Percentiles rank a stretch among this genome's conserved stretches.
These are phyloP conservation scores for Neonectria neomacrospora DNA, from an alignment of 2,329 filamentous ascomycete genomes.

Conservation along the genomic window DNA sequence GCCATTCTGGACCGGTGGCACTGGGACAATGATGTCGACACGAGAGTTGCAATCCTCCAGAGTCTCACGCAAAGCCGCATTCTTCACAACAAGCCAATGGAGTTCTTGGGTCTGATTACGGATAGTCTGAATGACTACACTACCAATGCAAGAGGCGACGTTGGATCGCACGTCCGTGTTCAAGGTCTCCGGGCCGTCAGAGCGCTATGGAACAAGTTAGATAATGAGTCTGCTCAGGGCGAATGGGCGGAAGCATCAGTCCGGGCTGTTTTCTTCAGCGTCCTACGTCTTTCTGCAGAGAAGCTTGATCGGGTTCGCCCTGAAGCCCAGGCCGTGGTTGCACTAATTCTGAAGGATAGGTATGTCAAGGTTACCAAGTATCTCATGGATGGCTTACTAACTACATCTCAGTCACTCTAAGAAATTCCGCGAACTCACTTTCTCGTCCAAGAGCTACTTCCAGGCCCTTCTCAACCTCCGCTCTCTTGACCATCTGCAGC, in stretches of 20 bases:
- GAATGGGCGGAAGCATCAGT: slow-evolving; percentile 48
- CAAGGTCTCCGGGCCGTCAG: slow-evolving; percentile 82
- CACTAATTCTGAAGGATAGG: slow-evolving; percentile 57
- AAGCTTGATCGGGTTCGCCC: slow-evolving; percentile 89
- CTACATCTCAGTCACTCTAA: slow-evolving; percentile 46
- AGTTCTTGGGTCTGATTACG: slow-evolving; percentile 59
- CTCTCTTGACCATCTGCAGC: slow-evolving; percentile 49
- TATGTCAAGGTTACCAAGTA: slow-evolving; percentile 46
- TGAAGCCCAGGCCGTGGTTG: slow-evolving; percentile 68
- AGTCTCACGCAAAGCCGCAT: slow-evolving; percentile 62
- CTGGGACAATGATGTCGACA: slow-evolving; percentile 61
- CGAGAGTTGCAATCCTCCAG: slow-evolving; percentile 65
- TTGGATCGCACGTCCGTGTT: slow-evolving; percentile 86
- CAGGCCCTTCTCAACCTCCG: slow-evolving; percentile 62
- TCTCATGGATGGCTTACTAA: slow-evolving; percentile 34
- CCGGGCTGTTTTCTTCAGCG: slow-evolving; percentile 57
- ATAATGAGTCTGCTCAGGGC: slow-evolving; percentile 9
- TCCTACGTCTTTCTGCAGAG: slow-evolving; percentile 80
- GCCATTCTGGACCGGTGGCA: slow-evolving; percentile 65
- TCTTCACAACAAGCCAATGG: slow-evolving; percentile 52
- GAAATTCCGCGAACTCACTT: slow-evolving; percentile 54
- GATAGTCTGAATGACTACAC: slow-evolving; percentile 88
- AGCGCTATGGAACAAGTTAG: slow-evolving; percentile 63
- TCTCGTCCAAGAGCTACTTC: slow-evolving; percentile 72
- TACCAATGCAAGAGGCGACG: slow-evolving; percentile 86